Evolutionary conservation across 495 filamentous ascomycete genomes (phyloP).

Genomic region (Penicillium tannophilum): DNA sequence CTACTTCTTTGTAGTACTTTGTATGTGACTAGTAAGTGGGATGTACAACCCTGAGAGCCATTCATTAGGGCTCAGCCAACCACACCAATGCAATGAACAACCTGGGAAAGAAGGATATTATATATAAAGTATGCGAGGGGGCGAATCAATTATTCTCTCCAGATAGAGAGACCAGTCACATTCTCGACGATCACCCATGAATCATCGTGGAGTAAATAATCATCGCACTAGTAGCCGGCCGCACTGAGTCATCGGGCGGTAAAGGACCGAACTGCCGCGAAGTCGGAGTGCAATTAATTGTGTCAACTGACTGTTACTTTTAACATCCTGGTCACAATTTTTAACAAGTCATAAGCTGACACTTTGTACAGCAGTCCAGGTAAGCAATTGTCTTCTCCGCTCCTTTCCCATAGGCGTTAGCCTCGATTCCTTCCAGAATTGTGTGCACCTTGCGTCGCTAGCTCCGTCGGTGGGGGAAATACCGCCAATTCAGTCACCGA

Average conservation of each 20-base stretch:
- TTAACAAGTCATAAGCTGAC: slow-evolving; percentile 18
- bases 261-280: slow-evolving; percentile 31
- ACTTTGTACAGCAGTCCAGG: slow-evolving; percentile 20
- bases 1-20: not conserved
- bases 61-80: not conserved
- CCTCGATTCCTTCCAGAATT: slow-evolving; percentile 8
- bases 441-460: slow-evolving; percentile 25
- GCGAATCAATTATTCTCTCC: not conserved
- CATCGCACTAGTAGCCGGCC: not conserved
- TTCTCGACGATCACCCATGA: slow-evolving; percentile 1
- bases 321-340: slow-evolving; percentile 20
- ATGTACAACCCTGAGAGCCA: not conserved
- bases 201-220: slow-evolving; percentile 6
- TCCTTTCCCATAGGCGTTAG: not conserved
- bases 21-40: not conserved
- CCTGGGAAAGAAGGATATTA: not conserved
- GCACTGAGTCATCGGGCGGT: slow-evolving; percentile 28
- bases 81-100: not conserved
- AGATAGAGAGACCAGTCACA: not conserved
- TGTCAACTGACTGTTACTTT: slow-evolving; percentile 25
- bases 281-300: slow-evolving; percentile 39
- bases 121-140: not conserved
- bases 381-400: slow-evolving; percentile 11
- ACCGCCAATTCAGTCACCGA: slow-evolving; percentile 13
- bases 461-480: slow-evolving; percentile 24